phyloP scores from a whole-genome alignment of 345 rosid genomes.

The Rhodamnia rubescens region DNA sequence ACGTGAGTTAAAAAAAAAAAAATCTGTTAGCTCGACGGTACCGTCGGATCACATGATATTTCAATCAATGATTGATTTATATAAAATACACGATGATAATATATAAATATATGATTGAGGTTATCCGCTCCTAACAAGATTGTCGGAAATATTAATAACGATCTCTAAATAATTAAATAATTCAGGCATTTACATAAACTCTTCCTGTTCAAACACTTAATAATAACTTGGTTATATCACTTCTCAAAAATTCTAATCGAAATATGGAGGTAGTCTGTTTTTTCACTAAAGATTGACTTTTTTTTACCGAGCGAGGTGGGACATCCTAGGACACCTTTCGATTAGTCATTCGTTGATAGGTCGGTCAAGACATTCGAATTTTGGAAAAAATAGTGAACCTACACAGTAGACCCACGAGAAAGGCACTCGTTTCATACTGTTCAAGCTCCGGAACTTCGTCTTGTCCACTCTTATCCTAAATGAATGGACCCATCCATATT shows the following conservation, averaged over 20 bases:
- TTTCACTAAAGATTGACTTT: background rate
- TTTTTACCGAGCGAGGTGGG: background rate
- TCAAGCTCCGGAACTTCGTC: background rate
- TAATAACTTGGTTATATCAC: background rate
- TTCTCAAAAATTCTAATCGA: background rate
- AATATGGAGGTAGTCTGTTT: background rate
- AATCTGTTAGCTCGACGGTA: too few species aligned
- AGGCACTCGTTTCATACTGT: background rate
- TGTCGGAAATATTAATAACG: background rate
- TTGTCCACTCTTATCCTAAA: background rate
- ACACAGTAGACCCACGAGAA: background rate
- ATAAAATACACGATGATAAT: too few species aligned
- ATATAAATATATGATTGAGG: too few species aligned
- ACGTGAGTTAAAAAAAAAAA: too few species aligned
- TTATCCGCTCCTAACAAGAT: too few species aligned
- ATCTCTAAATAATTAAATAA: background rate
- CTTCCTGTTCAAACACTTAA: background rate
- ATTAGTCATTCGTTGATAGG: background rate
- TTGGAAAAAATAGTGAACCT: background rate
- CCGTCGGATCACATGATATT: too few species aligned
- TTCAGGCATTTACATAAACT: background rate
- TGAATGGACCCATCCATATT: background rate
- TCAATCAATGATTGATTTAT: too few species aligned
- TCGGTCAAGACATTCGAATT: background rate
- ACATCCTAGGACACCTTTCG: background rate